A percentile compares a stretch with the other conserved stretches of the same genome.
Evolutionary conservation across 164 flowering plant genomes (phyloP).

Genomic region (Litsea cubeba): DNA sequence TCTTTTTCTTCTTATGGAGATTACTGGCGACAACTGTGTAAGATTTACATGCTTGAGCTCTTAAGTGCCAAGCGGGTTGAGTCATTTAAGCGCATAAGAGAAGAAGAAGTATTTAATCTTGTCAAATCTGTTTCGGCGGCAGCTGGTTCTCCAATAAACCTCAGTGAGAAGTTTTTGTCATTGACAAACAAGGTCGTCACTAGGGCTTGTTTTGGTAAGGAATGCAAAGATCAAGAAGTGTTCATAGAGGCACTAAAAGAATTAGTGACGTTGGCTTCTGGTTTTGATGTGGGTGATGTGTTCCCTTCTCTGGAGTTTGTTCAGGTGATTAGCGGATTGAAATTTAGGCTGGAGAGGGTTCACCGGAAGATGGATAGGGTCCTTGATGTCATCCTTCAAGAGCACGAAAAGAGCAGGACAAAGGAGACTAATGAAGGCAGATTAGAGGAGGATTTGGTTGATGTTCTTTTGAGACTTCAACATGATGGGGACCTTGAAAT

Average conservation of each 20-base stretch:
- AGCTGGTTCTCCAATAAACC: slow-evolving; percentile 12
- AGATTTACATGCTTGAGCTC: slow-evolving; percentile 15
- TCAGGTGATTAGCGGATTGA: neutral
- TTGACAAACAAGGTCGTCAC: slow-evolving; percentile 14
- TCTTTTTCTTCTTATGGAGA: slow-evolving; percentile 18
- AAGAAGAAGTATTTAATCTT: slow-evolving; percentile 20
- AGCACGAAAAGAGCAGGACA: neutral
- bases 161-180: slow-evolving; percentile 15
- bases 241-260: slow-evolving; percentile 11
- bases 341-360: neutral
- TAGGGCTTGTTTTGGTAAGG: slow-evolving; percentile 22
- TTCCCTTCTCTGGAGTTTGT: slow-evolving; percentile 5
- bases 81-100: slow-evolving; percentile 12
- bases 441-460: slow-evolving; percentile 9
- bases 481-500: slow-evolving; percentile 8
- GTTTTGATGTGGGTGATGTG: slow-evolving; percentile 7
- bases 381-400: neutral
- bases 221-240: slow-evolving; percentile 14
- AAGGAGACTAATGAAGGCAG: neutral
- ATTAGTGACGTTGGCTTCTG: neutral
- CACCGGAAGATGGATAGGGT: neutral
- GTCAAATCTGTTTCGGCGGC: slow-evolving; percentile 8
- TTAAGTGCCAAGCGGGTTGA: slow-evolving; percentile 16
- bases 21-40: slow-evolving; percentile 15
- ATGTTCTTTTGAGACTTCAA: slow-evolving; percentile 11